Base-by-base conservation (phyloP, 306 rosid genomes). In the Medicago lupulina region DNA sequence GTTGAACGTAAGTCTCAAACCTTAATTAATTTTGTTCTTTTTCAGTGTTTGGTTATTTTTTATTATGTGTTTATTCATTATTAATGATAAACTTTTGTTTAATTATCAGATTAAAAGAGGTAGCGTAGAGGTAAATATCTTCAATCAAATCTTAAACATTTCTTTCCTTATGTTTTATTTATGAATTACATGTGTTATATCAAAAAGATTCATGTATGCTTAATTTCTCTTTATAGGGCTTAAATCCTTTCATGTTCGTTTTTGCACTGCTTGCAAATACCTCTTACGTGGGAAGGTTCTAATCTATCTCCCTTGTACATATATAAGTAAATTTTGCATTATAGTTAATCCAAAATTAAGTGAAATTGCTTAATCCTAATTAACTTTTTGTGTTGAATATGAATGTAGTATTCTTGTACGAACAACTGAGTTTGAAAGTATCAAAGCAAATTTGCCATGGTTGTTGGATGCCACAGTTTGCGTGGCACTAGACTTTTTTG, bases 391-490 rank as follows among this genome's bases (percentile, higher is more conserved):
- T 51, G n/a, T 46, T 44, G 50, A 44, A n/a, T 8, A 2, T n/a
- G 18, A 5, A 51, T 76, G 88, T 89, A 93, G 98, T 69, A 91
- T 93, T 74, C 85, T 93, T 47, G 90, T 89, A 58, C 83, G 98
- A 77, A 83, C 83, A 15, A 87, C 76, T 1, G 90, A 91, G 55
- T 87, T 85, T 92, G 83, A 83, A 18, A 89, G 65, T 60, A 89
- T 89, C 80, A 84, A 86, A 84, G 93, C 98, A 8, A 93, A 93
- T 40, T 80, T 93, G 96, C 82, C 98, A 36, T 93, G 98, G 98
- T 53, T 93, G 86, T 81, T 93, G 82, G 98, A 93, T 85, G 98
- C 97, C 1, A 79, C 16, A 14, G 87, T 91, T 38, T 93, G 97
- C 66, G 98, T 93, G 82, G 85, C 67, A 8, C 87, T 93, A 4